Evolutionary conservation across 2,329 filamentous ascomycete genomes (phyloP).

Genomic region (Aspergillus pseudotamarii): DNA sequence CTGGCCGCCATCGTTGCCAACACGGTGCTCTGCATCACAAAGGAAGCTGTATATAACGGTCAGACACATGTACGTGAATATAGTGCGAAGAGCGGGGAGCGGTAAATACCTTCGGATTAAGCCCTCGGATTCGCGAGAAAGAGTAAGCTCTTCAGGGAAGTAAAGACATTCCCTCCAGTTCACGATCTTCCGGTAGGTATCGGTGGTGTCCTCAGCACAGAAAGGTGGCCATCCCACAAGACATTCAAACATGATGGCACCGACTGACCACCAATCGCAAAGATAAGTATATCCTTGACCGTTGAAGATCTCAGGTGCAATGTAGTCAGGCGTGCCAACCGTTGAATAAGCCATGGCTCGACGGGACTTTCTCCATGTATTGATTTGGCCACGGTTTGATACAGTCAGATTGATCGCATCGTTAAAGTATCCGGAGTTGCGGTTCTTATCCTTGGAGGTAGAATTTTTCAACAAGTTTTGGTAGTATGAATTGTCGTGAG

Average conservation of each 20-base stretch:
- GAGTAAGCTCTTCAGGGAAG: conserved; percentile 91
- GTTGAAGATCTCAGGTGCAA: conserved; percentile 96
- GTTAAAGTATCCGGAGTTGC: conserved; percentile 85
- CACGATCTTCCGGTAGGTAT: conserved; percentile 98
- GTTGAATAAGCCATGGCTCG: conserved; percentile 97
- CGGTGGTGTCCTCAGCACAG: conserved; percentile 95
- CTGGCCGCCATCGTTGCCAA: conserved; percentile 67
- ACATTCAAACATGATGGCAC: conserved; percentile 99
- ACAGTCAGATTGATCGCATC: conserved; percentile 98
- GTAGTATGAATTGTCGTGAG: conserved; percentile 98
- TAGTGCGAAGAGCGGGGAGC: background rate
- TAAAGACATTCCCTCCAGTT: conserved; percentile 96
- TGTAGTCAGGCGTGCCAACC: conserved; percentile 97
- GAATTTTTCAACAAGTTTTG: conserved; percentile 89
- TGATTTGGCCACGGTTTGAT: conserved; percentile 96
- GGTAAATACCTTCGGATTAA: conserved; percentile 79
- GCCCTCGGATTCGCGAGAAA: conserved; percentile 86
- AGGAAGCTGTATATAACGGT: conserved; percentile 67
- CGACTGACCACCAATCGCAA: conserved; percentile 99
- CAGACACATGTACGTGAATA: conserved; percentile 19
- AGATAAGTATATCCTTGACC: conserved; percentile 94
- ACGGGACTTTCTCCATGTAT: conserved; percentile 96
- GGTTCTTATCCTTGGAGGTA: conserved; percentile 70
- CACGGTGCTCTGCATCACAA: conserved; percentile 88
- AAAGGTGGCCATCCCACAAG: conserved; percentile 98